A percentile compares a stretch with the other conserved stretches of the same genome.
Conservation (phyloP, 768 basidiomycete species). For the Cantharellus anzutake region DNA sequence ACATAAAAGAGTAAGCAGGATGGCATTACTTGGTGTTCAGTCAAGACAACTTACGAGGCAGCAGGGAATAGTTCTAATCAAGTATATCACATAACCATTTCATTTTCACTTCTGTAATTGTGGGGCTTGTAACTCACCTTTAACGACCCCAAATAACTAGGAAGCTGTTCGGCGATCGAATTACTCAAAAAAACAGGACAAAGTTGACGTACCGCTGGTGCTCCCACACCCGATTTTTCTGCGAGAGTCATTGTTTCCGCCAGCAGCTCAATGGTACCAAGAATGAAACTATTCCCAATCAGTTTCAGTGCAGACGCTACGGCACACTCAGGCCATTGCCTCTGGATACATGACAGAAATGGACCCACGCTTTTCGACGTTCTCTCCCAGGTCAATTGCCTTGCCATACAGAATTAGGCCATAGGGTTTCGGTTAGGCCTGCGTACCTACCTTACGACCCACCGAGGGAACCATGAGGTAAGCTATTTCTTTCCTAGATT, state of each 20-base stretch:
- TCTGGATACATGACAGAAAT: too few relatives aligned
- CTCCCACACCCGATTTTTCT: slow-evolving; percentile 64
- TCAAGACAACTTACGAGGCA: slow-evolving; percentile 25
- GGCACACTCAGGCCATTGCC: neutral
- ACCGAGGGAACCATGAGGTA: slow-evolving; percentile 64
- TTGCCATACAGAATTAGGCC: neutral
- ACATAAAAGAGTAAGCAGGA: neutral
- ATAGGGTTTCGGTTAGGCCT: neutral
- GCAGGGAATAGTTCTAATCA: slow-evolving; percentile 46
- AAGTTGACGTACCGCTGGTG: slow-evolving; percentile 26
- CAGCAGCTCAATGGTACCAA: slow-evolving; percentile 60
- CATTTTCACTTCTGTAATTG: slow-evolving; percentile 3
- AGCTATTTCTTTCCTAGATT: slow-evolving; percentile 63
- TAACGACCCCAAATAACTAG: slow-evolving; percentile 27
- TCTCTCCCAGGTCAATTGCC: slow-evolving; percentile 54
- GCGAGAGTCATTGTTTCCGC: slow-evolving; percentile 72
- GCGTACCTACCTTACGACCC: slow-evolving; percentile 40
- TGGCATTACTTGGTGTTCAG: slow-evolving; percentile 1
- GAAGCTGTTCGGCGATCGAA: neutral
- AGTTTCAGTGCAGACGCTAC: slow-evolving; percentile 55
- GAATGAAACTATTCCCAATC: slow-evolving; percentile 59
- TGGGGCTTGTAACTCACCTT: slow-evolving; percentile 25
- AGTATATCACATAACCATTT: neutral
- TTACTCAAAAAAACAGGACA: neutral
- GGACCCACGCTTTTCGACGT: slow-evolving; percentile 55